phyloP scores from a whole-genome alignment of 352 stramenopile genomes.

The Pythium pyrilobum region DNA sequence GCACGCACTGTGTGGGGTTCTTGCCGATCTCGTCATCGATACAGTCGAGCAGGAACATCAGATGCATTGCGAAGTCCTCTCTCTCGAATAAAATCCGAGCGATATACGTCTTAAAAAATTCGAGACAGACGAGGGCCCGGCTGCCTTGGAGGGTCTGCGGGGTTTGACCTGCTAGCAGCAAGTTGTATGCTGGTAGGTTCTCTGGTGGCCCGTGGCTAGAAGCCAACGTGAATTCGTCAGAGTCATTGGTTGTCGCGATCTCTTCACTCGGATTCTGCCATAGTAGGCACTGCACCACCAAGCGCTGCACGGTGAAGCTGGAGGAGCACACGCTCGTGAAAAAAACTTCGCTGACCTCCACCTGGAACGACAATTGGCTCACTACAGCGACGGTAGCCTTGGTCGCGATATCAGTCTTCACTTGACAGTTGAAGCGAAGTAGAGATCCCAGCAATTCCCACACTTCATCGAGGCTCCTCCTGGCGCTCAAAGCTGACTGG shows the following conservation, averaged over 20 bases:
- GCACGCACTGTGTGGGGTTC: neutral
- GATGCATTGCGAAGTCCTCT: slow-evolving; percentile 55
- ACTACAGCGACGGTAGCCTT: slow-evolving; percentile 26
- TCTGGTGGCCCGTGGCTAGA: neutral
- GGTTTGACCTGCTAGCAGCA: slow-evolving; percentile 12
- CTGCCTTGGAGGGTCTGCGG: slow-evolving; percentile 2
- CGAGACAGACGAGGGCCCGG: slow-evolving; percentile 31
- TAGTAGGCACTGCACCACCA: slow-evolving; percentile 33
- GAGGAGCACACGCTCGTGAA: slow-evolving; percentile 49
- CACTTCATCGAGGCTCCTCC: slow-evolving; percentile 31
- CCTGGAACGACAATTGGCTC: slow-evolving; percentile 39
- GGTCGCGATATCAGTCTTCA: slow-evolving; percentile 19
- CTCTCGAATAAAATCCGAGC: slow-evolving; percentile 37
- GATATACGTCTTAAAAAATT: slow-evolving; percentile 35
- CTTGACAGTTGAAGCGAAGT: slow-evolving; percentile 42
- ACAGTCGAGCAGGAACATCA: slow-evolving; percentile 57
- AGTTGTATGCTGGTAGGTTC: slow-evolving; percentile 17
- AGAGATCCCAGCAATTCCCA: slow-evolving; percentile 64
- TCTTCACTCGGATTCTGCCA: neutral
- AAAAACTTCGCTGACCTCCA: slow-evolving; percentile 42
- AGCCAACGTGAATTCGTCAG: neutral
- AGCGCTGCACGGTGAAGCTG: slow-evolving; percentile 36
- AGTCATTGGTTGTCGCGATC: neutral
- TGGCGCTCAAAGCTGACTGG: slow-evolving; percentile 11
- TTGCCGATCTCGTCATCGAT: slow-evolving; percentile 29